Conservation (phyloP, 352 stramenopile genomes). For the Globisporangium spiculum region DNA sequence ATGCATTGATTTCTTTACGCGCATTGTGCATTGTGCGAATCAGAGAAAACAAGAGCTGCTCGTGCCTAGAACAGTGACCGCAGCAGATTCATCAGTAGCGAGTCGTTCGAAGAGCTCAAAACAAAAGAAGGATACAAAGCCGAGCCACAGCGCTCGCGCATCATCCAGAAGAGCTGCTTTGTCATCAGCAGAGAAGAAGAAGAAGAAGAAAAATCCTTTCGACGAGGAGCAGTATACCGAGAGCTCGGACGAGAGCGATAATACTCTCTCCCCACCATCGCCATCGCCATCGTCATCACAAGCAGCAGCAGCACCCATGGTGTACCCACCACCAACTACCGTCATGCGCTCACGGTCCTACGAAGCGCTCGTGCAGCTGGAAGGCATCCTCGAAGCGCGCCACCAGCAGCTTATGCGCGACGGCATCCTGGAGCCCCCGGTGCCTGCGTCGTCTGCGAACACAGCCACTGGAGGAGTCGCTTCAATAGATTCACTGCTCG, state of each 20-base stretch:
- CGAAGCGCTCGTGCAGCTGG: conserved; percentile 69
- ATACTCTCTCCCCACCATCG: not conserved
- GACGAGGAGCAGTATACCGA: conserved; percentile 16
- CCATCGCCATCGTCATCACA: not conserved
- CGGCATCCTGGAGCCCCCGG: conserved; percentile 20
- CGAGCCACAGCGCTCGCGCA: not conserved
- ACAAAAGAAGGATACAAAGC: not conserved
- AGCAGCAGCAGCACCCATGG: not conserved
- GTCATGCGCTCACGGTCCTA: conserved; percentile 60
- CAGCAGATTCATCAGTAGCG: not conserved
- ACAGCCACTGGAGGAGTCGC: not conserved
- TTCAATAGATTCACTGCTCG: not conserved
- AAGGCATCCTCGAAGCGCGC: conserved; percentile 67
- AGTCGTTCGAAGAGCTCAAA: not conserved
- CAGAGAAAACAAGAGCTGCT: conserved; percentile 48
- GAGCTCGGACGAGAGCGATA: conserved; percentile 9
- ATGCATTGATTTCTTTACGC: not conserved
- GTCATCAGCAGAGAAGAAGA: not conserved
- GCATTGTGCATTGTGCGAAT: not conserved
- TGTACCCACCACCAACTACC: not conserved
- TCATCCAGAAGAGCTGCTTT: not conserved
- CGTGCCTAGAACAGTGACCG: not conserved
- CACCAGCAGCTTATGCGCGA: conserved; percentile 69
- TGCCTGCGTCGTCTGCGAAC: not conserved
- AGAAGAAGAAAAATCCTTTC: not conserved